Percentiles rank a stretch among this genome's conserved stretches.
Conservation (phyloP, 306 rosid genomes). For the Corylus heterophylla region DNA sequence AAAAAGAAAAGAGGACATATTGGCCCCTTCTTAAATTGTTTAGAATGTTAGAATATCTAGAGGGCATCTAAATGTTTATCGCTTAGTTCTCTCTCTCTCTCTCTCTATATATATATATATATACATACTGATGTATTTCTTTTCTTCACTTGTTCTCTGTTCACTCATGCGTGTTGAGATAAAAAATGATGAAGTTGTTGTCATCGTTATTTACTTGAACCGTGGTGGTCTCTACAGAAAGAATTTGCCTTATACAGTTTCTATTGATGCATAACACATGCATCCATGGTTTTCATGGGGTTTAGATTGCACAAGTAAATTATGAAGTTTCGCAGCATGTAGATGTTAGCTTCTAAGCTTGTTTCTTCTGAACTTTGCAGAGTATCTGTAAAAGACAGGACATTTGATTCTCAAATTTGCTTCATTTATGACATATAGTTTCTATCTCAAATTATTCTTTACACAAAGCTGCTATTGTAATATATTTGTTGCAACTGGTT, state of each 20-base stretch:
- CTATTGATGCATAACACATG: not conserved
- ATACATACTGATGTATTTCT: too few species aligned
- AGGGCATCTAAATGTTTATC: not conserved
- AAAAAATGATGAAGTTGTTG: too few species aligned
- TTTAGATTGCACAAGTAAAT: not conserved
- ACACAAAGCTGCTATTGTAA: too few species aligned
- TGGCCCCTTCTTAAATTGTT: not conserved
- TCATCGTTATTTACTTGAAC: not conserved
- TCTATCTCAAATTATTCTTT: not conserved
- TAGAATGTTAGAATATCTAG: not conserved
- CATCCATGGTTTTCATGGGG: not conserved
- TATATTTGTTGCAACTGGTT: too few species aligned
- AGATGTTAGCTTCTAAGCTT: not conserved
- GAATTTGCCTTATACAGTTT: not conserved
- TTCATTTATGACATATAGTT: not conserved
- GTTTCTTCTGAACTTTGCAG: not conserved
- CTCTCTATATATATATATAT: not conserved
- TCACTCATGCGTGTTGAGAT: not conserved
- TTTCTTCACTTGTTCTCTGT: not conserved
- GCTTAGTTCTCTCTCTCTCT: not conserved
- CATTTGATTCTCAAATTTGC: constrained; percentile 3
- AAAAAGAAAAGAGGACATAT: not conserved
- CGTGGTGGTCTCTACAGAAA: not conserved
- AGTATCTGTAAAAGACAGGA: not conserved
- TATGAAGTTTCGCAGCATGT: not conserved